phyloP scores from a whole-genome alignment of 1,284 basidiomycete species.

The Tausonia pullulans region DNA sequence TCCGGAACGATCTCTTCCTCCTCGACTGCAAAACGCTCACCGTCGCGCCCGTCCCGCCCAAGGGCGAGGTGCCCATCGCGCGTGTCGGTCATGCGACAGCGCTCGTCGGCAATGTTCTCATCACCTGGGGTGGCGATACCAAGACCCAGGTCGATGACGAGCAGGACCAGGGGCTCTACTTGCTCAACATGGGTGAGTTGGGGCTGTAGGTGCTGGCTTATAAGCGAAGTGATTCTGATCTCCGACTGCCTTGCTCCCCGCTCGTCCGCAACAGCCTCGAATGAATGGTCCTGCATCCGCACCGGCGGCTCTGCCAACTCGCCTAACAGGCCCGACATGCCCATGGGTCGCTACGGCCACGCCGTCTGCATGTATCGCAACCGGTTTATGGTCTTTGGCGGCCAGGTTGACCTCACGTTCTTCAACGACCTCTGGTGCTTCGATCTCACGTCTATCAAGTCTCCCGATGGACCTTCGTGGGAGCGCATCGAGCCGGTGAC shows the following conservation, averaged over 20 bases:
- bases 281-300: constrained; percentile 14
- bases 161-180: constrained; percentile 87
- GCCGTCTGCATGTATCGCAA: constrained; percentile 86
- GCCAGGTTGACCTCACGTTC: constrained; percentile 92
- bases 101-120: constrained; percentile 87
- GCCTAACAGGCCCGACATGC: constrained; percentile 28
- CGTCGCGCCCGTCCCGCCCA: constrained; percentile 69
- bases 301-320: constrained; percentile 10
- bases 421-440: constrained; percentile 95
- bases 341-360: constrained; percentile 89
- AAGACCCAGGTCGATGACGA: constrained; percentile 59
- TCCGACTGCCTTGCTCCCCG: neutral
- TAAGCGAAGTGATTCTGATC: no score
- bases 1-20: constrained; percentile 88
- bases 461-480: constrained; percentile 49
- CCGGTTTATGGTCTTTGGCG: constrained; percentile 90
- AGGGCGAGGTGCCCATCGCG: constrained; percentile 77
- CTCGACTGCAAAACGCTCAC: constrained; percentile 70
- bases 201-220: neutral
- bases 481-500: constrained; percentile 58
- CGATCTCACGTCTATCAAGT: constrained; percentile 68
- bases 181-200: constrained; percentile 78
- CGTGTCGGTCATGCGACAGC: constrained; percentile 94
- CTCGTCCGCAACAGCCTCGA: constrained; percentile 1
- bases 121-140: constrained; percentile 98